Evolutionary conservation across 768 basidiomycete genomes (phyloP), one percentile per base, ranked within the genome.

Genomic region (Termitomyces bulborhizus): DNA sequence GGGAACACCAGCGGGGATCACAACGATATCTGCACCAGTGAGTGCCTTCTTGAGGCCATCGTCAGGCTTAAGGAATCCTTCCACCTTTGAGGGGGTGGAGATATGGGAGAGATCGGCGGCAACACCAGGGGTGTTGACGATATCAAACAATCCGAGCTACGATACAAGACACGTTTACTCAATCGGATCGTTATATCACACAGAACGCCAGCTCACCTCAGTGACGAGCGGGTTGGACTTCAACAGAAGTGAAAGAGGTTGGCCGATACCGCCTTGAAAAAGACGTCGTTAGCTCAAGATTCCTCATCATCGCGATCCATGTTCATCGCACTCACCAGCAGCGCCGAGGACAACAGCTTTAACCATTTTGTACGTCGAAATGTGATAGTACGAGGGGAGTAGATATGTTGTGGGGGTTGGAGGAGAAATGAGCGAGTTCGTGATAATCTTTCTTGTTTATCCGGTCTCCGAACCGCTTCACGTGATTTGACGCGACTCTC

Each of bases 311-410:
- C 46, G 29, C 53, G 46, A 66, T 49, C 47, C n/a, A 53, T 6
- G 52, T 27, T 39, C 50, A 54, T 49, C 32, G 37, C 31, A 60
- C 73, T 52, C 63, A 91, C 92, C 93, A 71, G 91, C 88, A 75
- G 95, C 95, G 71, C 95, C 95, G 69, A 98, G 94, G 62, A 98
- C 93, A 68, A 92, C 93, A 77, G 84, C 92, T 73, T 95, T 93
- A 56, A 80, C 76, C 77, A 79, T 79, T 62, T 57, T 34, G 69
- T 46, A 52, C 2, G 51, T 51, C 26, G 9, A 39, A 37, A 15
- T 40, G 29, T 43, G 16, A 47, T 53, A 53, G 53, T 26, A 46
- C n/a, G 46, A 26, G 27, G 43, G 34, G 40, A 8, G 46, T 46
- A 47, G 47, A 54, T 58, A 55, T 32, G 37, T 51, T n/a, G 49